Evolutionary conservation across 164 flowering plant species (phyloP).

Genomic region (Magnolia changhungtana): DNA sequence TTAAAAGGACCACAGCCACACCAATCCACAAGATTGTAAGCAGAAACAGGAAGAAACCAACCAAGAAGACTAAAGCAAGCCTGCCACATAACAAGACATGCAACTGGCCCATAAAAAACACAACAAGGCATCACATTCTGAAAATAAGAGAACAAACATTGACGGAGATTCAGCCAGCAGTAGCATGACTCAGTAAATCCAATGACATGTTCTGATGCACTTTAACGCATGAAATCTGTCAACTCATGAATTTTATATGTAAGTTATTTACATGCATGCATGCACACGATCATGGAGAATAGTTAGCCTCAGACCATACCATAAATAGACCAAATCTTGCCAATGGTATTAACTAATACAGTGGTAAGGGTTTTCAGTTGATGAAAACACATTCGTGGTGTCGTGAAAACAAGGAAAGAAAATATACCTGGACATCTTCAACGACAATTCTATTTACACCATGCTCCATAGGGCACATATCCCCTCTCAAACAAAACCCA

Average conservation of each 20-base stretch:
- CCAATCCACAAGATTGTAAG: no score
- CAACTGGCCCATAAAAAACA: no score
- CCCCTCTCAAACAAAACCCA: slow-evolving; percentile 97
- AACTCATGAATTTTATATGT: neutral
- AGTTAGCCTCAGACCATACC: neutral
- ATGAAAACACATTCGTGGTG: neutral
- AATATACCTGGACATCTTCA: slow-evolving; percentile 91
- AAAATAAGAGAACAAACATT: no score
- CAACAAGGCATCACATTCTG: no score
- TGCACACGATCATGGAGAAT: neutral
- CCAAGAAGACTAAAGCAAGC: no score
- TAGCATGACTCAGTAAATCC: no score
- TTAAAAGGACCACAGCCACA: no score
- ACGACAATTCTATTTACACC: slow-evolving; percentile 90
- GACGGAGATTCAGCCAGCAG: no score
- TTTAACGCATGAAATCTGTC: neutral
- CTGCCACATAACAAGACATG: no score
- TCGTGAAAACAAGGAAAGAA: neutral
- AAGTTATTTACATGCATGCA: neutral
- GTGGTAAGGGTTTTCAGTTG: neutral
- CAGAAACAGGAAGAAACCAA: no score
- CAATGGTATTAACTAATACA: neutral
- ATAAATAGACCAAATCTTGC: neutral
- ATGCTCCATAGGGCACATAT: slow-evolving; percentile 98
- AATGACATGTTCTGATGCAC: no score